Evolutionary conservation across 2,329 filamentous ascomycete genomes (phyloP), one percentile per base, ranked within the genome.

Genomic region (Diaporthe vexans): DNA sequence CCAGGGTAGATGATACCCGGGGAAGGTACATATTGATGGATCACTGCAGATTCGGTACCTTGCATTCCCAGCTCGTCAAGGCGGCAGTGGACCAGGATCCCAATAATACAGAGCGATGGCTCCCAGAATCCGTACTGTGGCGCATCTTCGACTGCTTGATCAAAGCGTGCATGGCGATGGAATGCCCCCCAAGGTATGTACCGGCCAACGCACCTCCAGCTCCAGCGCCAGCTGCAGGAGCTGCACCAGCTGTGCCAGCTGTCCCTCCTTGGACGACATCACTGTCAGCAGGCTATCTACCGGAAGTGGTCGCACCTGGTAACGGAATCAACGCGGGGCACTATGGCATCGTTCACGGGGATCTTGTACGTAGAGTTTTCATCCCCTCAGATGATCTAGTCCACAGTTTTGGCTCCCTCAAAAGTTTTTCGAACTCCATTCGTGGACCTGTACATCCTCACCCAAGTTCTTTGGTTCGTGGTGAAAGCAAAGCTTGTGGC

Each of bases 71-170:
- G 24, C 40, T 71, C 4, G 1, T 3, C 10, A 73, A 63, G 15
- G 43, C 65, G 10, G 54, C 43, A 8, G 15, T 24, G 1, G 15
- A 26, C 5, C 8, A n/a, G 46, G 17, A 26, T 19, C 48, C 48
- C 48, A 37, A 43, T 3, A 5, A 6, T 17, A 15, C 19, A 0
- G 26, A 48, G 19, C 40, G 35, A 3, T 52, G 17, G 13, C 54
- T 76, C 3, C 68, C 73, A 1, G 37, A 61, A 6, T 59, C 71
- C 11, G 58, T 58, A 4, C 73, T 76, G 15, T 79, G 78, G 78
- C 71, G 67, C 2, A 67, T 77, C 46, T 65, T 78, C 9, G 56
- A 63, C 33, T 78, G 77, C 54, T 57, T 79, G 19, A 73, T 74
- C 15, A 68, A 76, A 19, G 77, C 40, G 7, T 77, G 76, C 59